Percentiles rank a stretch among this genome's conserved stretches.
These are phyloP conservation scores for Chlamydomonas reinhardtii DNA, from an alignment of 163 green algal species.

Conservation along the genomic window DNA sequence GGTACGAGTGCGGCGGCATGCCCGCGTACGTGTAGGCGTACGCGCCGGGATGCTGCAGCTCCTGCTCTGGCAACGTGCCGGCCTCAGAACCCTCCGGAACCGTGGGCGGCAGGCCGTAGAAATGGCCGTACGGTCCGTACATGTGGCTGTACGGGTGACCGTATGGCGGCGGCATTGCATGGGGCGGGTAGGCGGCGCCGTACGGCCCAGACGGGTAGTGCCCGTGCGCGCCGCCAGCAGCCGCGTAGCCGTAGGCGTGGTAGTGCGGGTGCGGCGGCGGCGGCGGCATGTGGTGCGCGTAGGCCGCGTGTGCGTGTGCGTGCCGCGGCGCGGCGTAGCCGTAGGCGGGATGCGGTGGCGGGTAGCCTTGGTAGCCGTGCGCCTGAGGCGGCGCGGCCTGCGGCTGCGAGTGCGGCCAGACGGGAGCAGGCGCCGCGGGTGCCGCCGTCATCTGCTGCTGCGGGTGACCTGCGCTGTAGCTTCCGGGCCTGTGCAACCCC, in stretches of 20 bases:
- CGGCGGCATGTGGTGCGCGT: background rate
- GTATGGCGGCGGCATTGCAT: conserved; percentile 3
- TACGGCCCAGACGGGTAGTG: background rate
- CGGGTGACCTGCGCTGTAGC: too few relatives aligned
- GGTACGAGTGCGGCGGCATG: background rate
- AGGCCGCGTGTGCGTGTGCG: background rate
- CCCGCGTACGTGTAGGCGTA: background rate
- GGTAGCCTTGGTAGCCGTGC: background rate
- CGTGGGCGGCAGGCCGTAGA: background rate
- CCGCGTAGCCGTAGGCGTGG: background rate
- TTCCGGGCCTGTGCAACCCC: too few relatives aligned
- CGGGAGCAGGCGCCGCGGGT: too few relatives aligned
- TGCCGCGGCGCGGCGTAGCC: conserved; percentile 5
- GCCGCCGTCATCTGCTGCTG: too few relatives aligned
- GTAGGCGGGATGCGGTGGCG: conserved; percentile 13
- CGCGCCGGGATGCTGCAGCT: background rate
- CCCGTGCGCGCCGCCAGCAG: background rate
- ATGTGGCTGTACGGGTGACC: background rate
- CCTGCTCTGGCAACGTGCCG: background rate
- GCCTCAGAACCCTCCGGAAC: background rate
- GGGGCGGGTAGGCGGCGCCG: too few relatives aligned
- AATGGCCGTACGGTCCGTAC: conserved; percentile 19
- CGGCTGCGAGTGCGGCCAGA: background rate
- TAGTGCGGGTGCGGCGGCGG: background rate
- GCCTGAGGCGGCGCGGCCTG: background rate